Base-by-base conservation (phyloP, 331 rosid genomes). In the Quercus tomentella region DNA sequence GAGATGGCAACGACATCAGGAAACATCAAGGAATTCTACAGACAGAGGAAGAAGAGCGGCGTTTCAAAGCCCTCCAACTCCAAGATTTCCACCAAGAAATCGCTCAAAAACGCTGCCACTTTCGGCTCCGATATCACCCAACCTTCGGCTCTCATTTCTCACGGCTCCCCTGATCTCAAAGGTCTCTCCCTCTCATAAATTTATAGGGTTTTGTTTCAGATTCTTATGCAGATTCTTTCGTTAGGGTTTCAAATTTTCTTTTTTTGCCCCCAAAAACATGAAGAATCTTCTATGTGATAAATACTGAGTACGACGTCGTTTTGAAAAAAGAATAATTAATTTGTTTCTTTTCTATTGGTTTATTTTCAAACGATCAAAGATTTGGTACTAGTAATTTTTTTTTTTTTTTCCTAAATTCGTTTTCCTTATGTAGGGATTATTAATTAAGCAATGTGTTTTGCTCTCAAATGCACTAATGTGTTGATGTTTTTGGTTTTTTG, bases 11-110 rank as follows among this genome's bases (percentile, higher is more conserved):
- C 60, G 25, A 28, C 63, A 7, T 45, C 41, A 49, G 76, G 62
- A n/a, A 72, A 28, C 21, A 25, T 72, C 18, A 72, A 72, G 76
- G 76, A 60, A 45, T 72, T 72, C 62, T 72, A 52, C 76, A 16
- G 60, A n/a, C 76, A 72, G 76, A 72, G 26, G 76, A 72, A 72
- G 76, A 54, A 49, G 23, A 67, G 72, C 72, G 72, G 52, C 72
- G 16, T 67, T 22, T 7, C 49, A 3, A 72, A 49, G 37, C 30
- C 75, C 3, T 69, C 74, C 49, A 8, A 30, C 43, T 21, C 66
- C 30, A 65, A 65, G n/a, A 5, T 35, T 51, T n/a, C 56, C 14
- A 2, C 12, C 22, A 49, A 23, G 49, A 72, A 52, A 72, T 72
- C 76, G 43, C 62, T 43, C 37, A 52, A 16, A 17, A 28, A 26